These are phyloP conservation scores for Sphaerosporella brunnea DNA, from an alignment of 495 filamentous ascomycete species.

Conservation along the genomic window DNA sequence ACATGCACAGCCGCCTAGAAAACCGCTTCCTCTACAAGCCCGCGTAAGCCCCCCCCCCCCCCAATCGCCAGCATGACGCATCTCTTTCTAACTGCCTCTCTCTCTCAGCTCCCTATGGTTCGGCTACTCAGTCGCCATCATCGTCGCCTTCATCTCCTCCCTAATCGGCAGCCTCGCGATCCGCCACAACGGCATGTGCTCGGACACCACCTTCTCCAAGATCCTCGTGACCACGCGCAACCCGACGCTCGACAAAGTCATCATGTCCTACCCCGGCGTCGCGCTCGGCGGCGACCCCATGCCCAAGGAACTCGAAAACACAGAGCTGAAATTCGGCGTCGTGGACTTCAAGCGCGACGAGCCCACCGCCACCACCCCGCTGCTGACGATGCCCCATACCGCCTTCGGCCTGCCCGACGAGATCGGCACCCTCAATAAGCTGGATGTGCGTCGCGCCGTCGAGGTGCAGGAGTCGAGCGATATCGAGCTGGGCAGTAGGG, in stretches of 20 bases:
- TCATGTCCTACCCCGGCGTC: constrained; percentile 25
- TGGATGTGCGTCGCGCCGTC: constrained; percentile 1
- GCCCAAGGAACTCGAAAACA: constrained; percentile 25
- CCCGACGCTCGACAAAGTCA: constrained; percentile 26
- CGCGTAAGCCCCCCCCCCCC: no score
- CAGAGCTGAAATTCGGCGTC: constrained; percentile 28
- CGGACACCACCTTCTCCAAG: constrained; percentile 29
- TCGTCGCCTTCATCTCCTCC: constrained; percentile 20
- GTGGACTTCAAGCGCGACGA: constrained; percentile 11
- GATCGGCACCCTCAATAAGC: constrained; percentile 11
- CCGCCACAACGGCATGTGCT: constrained; percentile 26
- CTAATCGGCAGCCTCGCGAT: constrained; percentile 26
- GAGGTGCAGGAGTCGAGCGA: neutral
- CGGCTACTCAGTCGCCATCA: constrained; percentile 28
- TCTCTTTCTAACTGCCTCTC: no score
- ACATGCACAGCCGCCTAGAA: no score
- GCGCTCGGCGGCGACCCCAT: constrained; percentile 30
- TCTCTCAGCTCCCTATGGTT: constrained; percentile 27
- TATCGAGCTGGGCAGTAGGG: neutral
- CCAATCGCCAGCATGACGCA: no score
- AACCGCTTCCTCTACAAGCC: constrained; percentile 27
- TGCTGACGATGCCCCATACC: constrained; percentile 13
- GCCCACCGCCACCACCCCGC: neutral
- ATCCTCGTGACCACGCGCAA: constrained; percentile 31
- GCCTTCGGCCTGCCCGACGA: constrained; percentile 15